A percentile compares a stretch with the other conserved stretches of the same genome.
These are phyloP conservation scores for Boletus edulis DNA, from an alignment of 768 basidiomycete genomes.

Conservation along the genomic window DNA sequence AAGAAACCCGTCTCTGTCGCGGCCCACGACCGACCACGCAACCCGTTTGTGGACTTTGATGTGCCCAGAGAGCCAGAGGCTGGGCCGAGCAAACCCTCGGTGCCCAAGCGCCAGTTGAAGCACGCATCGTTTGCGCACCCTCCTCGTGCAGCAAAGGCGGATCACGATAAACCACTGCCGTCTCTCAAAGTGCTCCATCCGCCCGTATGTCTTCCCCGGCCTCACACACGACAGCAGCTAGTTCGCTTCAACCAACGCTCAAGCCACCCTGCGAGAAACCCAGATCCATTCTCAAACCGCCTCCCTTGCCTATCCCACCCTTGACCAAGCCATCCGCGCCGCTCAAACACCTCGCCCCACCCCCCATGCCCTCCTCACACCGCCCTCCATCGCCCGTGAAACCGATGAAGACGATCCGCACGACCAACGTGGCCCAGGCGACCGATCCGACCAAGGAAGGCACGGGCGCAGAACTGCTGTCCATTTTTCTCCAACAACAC, in stretches of 20 bases:
- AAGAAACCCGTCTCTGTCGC: slow-evolving; percentile 3
- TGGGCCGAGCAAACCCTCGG: slow-evolving; percentile 10
- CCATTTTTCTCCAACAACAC: slow-evolving; percentile 51
- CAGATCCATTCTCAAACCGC: slow-evolving; percentile 28
- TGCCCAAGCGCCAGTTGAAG: slow-evolving; percentile 5
- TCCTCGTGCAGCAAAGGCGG: background rate
- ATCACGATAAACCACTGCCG: background rate
- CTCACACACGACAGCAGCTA: background rate
- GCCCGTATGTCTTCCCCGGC: slow-evolving; percentile 9
- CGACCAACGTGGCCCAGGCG: slow-evolving; percentile 50
- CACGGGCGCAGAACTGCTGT: slow-evolving; percentile 48
- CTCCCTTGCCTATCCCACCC: slow-evolving; percentile 18
- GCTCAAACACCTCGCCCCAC: slow-evolving; percentile 30
- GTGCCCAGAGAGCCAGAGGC: slow-evolving; percentile 3
- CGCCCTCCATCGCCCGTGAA: slow-evolving; percentile 29
- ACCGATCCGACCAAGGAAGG: slow-evolving; percentile 52
- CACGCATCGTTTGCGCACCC: background rate
- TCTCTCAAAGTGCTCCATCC: slow-evolving; percentile 18
- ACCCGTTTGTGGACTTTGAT: slow-evolving; percentile 17
- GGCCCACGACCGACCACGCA: slow-evolving; percentile 18
- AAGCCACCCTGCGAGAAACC: slow-evolving; percentile 12
- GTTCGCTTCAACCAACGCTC: slow-evolving; percentile 1
- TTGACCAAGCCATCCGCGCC: slow-evolving; percentile 9
- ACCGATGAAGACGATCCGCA: slow-evolving; percentile 47
- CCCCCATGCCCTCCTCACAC: slow-evolving; percentile 19